Percentiles rank a stretch among this genome's conserved stretches.
phyloP scores from a whole-genome alignment of 2,329 filamentous ascomycete genomes.

The Diplodia mutila region DNA sequence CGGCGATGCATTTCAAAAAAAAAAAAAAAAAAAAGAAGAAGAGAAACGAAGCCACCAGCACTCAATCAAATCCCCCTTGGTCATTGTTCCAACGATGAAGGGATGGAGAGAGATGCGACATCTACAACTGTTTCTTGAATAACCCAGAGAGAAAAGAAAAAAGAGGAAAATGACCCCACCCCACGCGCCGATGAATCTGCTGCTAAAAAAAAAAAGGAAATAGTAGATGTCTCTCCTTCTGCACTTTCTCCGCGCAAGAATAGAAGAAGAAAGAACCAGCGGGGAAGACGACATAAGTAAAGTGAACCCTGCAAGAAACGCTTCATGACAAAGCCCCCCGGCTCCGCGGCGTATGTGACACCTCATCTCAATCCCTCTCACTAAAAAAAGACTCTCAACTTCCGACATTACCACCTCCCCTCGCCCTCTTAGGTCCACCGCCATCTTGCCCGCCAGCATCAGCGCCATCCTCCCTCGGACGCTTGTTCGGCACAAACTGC shows the following conservation, averaged over 20 bases:
- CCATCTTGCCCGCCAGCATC: conserved; percentile 26
- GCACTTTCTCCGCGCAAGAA: not conserved
- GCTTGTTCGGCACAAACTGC: conserved; percentile 44
- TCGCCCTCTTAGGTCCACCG: conserved; percentile 6
- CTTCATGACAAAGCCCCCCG: not conserved
- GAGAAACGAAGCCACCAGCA: not conserved
- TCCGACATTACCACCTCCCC: conserved; percentile 10
- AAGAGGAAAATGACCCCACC: not conserved
- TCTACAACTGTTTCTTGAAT: not conserved
- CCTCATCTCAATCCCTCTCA: too few species aligned
- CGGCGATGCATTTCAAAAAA: too few species aligned
- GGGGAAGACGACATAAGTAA: not conserved
- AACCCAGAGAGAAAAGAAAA: not conserved
- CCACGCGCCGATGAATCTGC: not conserved
- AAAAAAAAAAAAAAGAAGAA: too few species aligned
- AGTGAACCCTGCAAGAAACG: not conserved
- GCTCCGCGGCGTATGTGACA: not conserved
- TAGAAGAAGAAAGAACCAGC: not conserved
- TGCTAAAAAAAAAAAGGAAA: not conserved
- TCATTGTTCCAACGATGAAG: not conserved
- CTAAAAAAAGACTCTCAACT: not conserved
- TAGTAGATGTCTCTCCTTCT: not conserved
- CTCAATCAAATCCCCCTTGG: not conserved
- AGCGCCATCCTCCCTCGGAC: conserved; percentile 34
- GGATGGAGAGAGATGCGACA: not conserved